Base-by-base conservation (phyloP, 345 rosid genomes). In the Eucalyptus erythrocorys region DNA sequence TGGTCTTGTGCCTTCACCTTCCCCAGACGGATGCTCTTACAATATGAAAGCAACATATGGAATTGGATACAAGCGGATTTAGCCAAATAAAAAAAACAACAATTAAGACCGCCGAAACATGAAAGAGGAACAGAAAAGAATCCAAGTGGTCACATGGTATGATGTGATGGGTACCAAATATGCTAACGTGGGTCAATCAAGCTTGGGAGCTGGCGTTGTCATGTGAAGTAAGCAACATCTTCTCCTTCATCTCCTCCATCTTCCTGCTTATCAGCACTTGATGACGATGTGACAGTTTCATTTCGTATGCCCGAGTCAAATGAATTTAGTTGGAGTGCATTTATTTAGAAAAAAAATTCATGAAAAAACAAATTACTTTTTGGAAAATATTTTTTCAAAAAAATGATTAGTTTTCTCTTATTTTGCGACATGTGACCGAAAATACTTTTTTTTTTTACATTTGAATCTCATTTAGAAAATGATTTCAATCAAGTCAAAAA, bases 401-500 rank as follows among this genome's bases (percentile, higher is more conserved):
- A 55, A 55, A 55, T 55, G 13, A 24, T 55, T 10, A 22, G 0
- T 55, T 10, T 55, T 55, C 0, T 24, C 6, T 55, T 24, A 24
- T 55, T 55, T 24, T 24, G 6, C 3, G 0, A 55, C 24, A 22
- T 24, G 6, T 4, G 30, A 55, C 13, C 6, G 0, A 24, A 55
- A 4, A 55, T 24, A 10, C 24, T 55, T 22, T 24, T 22, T 55
- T 55, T 22, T 24, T 22, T 55, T 1, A 3, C 0, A 0, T 24
- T 22, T 24, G 30, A 10, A 55, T 55, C 6, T 55, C 6, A 55
- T 55, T 55, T 55, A 10, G 0, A 24, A 24, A 55, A 24, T 55
- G 13, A 55, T 55, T 55, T 55, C 13, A 24, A 4, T 55, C 61
- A 55, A 55, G 13, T 24, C 5, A 9, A 55, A 24, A 10, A 24